Percentiles rank a stretch among this genome's conserved stretches.
Evolutionary conservation across 441 rosid genomes (phyloP).

Genomic region (Dalechampia spathulata): DNA sequence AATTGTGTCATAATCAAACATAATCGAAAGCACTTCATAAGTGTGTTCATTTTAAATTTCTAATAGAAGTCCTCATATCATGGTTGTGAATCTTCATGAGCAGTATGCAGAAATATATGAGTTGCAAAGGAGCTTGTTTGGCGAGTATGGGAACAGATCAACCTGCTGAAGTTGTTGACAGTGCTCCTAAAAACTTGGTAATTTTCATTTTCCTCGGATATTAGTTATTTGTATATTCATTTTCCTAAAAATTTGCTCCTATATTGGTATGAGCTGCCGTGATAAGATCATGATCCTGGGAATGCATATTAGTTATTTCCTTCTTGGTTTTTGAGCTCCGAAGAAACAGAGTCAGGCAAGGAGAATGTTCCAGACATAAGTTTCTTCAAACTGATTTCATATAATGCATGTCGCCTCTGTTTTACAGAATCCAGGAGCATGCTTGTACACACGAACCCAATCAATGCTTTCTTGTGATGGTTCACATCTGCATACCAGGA

Average conservation of each 20-base stretch:
- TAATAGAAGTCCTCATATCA: neutral
- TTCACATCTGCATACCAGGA: conserved; percentile 66
- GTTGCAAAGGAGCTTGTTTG: conserved; percentile 78
- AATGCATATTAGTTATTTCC: neutral
- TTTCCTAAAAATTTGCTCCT: neutral
- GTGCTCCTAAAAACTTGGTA: conserved; percentile 88
- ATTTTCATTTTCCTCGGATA: conserved; percentile 6
- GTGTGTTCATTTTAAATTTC: neutral
- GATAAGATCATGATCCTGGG: neutral
- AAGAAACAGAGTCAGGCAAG: neutral
- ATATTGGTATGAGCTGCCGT: neutral
- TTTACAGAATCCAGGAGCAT: conserved; percentile 80
- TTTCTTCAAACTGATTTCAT: neutral
- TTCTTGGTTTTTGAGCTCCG: neutral
- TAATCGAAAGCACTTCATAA: neutral
- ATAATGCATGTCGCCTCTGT: neutral
- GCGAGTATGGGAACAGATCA: conserved; percentile 83
- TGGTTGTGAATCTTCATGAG: neutral
- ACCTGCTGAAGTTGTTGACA: conserved; percentile 89
- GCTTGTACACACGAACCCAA: conserved; percentile 70
- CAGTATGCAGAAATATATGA: conserved; percentile 78
- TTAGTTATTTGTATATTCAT: too few relatives aligned
- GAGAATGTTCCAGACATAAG: neutral
- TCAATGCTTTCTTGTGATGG: conserved; percentile 88
- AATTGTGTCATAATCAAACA: too few relatives aligned